Evolutionary conservation across 1,139 yeast genomes (phyloP), one percentile per base, ranked within the genome.

Genomic region (Candida tetrigidarum): DNA sequence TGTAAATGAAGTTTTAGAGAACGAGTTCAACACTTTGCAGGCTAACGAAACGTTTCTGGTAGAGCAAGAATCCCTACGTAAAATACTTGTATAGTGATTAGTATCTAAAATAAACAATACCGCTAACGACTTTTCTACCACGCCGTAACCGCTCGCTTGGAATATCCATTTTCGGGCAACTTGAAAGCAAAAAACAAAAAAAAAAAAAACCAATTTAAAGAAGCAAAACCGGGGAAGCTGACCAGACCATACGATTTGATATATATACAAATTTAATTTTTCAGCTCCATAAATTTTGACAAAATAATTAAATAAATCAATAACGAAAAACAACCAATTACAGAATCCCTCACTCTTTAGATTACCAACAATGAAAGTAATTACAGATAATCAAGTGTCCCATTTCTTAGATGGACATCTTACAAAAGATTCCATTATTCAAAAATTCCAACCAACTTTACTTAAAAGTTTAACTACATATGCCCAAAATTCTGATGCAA

Each of bases 331-430:
- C n/a, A n/a, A n/a, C n/a, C n/a, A n/a, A n/a, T n/a, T n/a, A n/a
- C n/a, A n/a, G n/a, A n/a, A n/a, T n/a, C n/a, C n/a, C n/a, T n/a
- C n/a, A n/a, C n/a, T n/a, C n/a, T n/a, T n/a, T n/a, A n/a, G n/a
- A n/a, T n/a, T n/a, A n/a, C n/a, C n/a, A n/a, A 15, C 22, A 39
- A 68, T 67, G 73, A 67, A 62, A 46, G 58, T 68, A 4, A 50
- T 67, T 9, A 54, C 68, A 11, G 72, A 68, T 41, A 46, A 49
- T 2, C 59, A 55, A 14, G 58, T 67, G 3, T 43, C 41, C 4
- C 43, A 47, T 7, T 57, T 53, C 47, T 54, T 67, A 14, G 49
- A 54, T 30, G 38, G 40, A 15, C 36, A 44, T 11, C 55, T 67
- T 37, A 49, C 53, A 14, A 54, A 47, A 29, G 50, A 58, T 3